phyloP scores from a whole-genome alignment of 129 eudicot species.

The Escallonia herrerae region DNA sequence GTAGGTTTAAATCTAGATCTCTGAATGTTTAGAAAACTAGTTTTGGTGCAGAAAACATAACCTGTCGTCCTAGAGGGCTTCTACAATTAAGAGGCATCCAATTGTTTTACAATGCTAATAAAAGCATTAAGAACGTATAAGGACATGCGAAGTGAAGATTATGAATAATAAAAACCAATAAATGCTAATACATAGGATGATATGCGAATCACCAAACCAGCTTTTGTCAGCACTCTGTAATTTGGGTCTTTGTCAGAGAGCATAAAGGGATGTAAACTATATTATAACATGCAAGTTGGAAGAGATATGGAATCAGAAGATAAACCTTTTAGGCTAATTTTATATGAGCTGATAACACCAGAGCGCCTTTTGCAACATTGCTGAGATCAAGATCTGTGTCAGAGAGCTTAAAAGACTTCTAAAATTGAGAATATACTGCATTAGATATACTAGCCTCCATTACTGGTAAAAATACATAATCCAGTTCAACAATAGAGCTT shows the following conservation, averaged over 20 bases:
- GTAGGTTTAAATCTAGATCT: too few species aligned
- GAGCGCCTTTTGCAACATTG: constrained; percentile 9
- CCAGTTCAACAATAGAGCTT: constrained; percentile 16
- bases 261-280: neutral
- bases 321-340: too few species aligned
- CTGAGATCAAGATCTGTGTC: neutral
- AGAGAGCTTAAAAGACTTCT: constrained; percentile 12
- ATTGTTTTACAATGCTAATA: neutral
- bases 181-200: neutral
- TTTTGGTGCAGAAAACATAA: too few species aligned
- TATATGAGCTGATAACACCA: too few species aligned
- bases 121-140: neutral
- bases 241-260: neutral
- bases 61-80: neutral
- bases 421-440: constrained; percentile 9
- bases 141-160: neutral
- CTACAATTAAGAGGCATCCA: neutral
- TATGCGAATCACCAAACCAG: neutral
- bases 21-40: too few species aligned
- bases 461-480: constrained; percentile 15
- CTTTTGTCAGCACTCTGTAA: neutral
- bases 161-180: neutral
- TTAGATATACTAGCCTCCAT: constrained; percentile 14
- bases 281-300: too few species aligned
- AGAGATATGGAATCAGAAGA: too few species aligned